These are phyloP conservation scores for Saccharomycopsis vini DNA, from an alignment of 805 yeast species.

Conservation along the genomic window DNA sequence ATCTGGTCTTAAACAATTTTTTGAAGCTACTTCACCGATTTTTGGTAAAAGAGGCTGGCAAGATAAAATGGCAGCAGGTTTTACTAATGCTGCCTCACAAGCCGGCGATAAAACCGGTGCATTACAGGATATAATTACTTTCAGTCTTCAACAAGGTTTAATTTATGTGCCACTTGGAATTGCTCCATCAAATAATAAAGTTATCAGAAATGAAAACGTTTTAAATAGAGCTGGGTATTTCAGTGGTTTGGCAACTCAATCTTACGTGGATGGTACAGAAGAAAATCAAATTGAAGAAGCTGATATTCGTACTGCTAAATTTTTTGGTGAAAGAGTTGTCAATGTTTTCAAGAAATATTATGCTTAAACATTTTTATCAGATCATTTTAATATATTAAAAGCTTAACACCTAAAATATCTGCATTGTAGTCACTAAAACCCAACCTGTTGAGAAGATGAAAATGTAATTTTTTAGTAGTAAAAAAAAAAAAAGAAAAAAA, in stretches of 20 bases:
- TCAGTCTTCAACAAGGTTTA: slow-evolving; percentile 16
- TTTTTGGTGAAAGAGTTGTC: slow-evolving; percentile 10
- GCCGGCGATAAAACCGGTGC: slow-evolving; percentile 15
- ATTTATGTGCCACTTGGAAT: slow-evolving; percentile 17
- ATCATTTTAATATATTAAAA: too few species aligned
- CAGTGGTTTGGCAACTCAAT: slow-evolving; percentile 11
- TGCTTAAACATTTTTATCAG: too few species aligned
- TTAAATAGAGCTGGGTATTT: slow-evolving; percentile 6
- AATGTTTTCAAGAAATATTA: slow-evolving; percentile 10
- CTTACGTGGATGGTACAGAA: slow-evolving; percentile 1
- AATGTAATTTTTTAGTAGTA: too few species aligned
- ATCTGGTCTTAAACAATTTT: slow-evolving; percentile 11
- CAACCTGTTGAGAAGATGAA: too few species aligned
- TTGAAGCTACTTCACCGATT: slow-evolving; percentile 6
- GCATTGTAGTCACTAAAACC: too few species aligned
- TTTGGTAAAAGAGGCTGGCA: slow-evolving; percentile 11
- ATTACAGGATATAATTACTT: slow-evolving; percentile 6
- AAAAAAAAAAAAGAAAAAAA: too few species aligned
- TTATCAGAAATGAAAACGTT: slow-evolving; percentile 19
- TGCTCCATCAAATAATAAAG: slow-evolving; percentile 19
- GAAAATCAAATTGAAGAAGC: background rate
- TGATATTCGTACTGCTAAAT: slow-evolving; percentile 2
- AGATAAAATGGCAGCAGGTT: slow-evolving; percentile 15
- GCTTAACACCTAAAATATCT: too few species aligned
- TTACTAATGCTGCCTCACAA: slow-evolving; percentile 13